Base-by-base conservation (phyloP, 345 rosid species). In the Bruguiera sexangula region DNA sequence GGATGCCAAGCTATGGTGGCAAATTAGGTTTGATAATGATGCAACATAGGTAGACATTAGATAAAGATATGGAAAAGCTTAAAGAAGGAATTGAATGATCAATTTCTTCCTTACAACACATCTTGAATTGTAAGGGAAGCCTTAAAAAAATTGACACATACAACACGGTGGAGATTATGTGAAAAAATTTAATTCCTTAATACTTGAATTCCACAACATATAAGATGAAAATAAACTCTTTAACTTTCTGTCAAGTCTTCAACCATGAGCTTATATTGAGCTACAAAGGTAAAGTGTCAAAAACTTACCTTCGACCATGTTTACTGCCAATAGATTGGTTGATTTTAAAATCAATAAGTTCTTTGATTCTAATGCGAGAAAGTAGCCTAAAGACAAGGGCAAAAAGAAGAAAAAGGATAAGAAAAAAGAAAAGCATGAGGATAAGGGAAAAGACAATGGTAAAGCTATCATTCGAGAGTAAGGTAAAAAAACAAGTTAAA, bases 361-460 rank as follows among this genome's bases (percentile, higher is more conserved):
- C 7, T 32, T 32, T 6, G 1, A 6, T 32, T 5, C 0, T 6
- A 6, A 32, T 32, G 1, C 6, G 1, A 5, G 7, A 5, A 32
- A 5, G 7, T 1, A 32, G 1, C 1, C 6, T 0, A 32, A 32
- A 5, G 36, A 32, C 0, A 32, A 32, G 7, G 36, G 36, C 1
- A 32, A 32, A 32, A 32, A 0, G 36, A 32, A 32, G 6, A 32
- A 31, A 6, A 8, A 32, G 7, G 8, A 6, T 1, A 32, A 6
- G 36, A 0, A 6, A 6, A 32, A 32, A 6, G 36, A 32, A 5
- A 32, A 32, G 7, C 1, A 6, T 0, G 0, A 6, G 6, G 36
- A 32, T 32, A 1, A 0, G 0, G 6, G 7, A 0, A 5, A 32
- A 0, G 7, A 32, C 7, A 32, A 5, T 6, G 7, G 36, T 1